Evolutionary conservation across 768 basidiomycete genomes (phyloP), one percentile per base, ranked within the genome.

Genomic region (Roridomyces roridus): DNA sequence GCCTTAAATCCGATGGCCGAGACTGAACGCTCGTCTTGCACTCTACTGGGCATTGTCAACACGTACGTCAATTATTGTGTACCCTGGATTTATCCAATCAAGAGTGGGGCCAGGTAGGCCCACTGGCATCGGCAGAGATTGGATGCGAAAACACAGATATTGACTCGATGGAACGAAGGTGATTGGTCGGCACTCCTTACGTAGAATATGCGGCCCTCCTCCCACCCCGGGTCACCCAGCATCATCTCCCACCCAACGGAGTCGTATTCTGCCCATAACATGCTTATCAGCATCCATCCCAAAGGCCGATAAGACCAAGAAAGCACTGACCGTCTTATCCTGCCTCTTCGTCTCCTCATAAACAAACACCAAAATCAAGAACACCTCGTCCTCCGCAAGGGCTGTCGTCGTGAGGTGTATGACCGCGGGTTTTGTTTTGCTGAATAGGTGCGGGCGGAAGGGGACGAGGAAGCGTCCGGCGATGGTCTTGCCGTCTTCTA

Each of bases 361-460:
- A 24, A 77, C 68, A n/a, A 77, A 69, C 2, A 68, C 60, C 44
- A 77, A 50, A 14, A 77, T 64, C 60, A 76, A 57, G 42, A 77
- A 76, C 14, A 77, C 68, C 49, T 77, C 75, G 41, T 77, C 75
- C 11, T 72, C 74, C 14, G 68, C 66, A 28, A 82, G 64, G 2
- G 80, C 79, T 10, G 65, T 66, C 18, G 72, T 65, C 25, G 70
- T 73, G 17, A 83, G 63, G 29, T 76, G 69, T 26, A 84, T 54
- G 0, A 70, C 66, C 3, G 79, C 61, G 0, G 79, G 76, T 43
- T 75, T 71, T 9, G 69, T 48, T 59, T 81, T 81, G 26, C 69
- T 70, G 62, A 83, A 81, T 3, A 84, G 68, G 47, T 78, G 78
- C 5, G 80, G 81, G 20, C 82, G 77, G 45, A 72, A 77, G 2